Evolutionary conservation across 306 rosid species (phyloP).

Genomic region (Cucurbita ficifolia): DNA sequence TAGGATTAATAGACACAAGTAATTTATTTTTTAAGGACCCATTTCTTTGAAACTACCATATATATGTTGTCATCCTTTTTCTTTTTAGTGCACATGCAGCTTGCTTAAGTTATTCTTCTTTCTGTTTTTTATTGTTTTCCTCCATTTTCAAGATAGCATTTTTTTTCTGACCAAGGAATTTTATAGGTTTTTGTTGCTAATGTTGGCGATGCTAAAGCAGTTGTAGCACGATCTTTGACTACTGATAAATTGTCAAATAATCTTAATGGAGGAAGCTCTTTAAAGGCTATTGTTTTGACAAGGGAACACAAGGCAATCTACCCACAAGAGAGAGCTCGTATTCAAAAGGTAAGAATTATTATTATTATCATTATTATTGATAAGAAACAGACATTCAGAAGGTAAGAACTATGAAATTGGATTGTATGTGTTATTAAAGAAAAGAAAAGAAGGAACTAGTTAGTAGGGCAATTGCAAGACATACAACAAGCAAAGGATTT

Average conservation of each 20-base stretch:
- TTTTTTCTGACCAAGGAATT: not conserved
- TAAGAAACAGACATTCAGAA: slow-evolving; percentile 33
- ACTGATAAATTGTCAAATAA: slow-evolving; percentile 27
- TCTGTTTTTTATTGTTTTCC: not conserved
- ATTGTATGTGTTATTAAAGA: not conserved
- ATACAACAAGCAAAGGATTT: not conserved
- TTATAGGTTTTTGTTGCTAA: slow-evolving; percentile 69
- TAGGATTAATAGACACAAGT: not conserved
- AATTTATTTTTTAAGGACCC: not conserved
- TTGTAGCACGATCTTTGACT: slow-evolving; percentile 55
- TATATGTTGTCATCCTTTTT: not conserved
- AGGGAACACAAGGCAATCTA: slow-evolving; percentile 87
- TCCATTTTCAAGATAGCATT: not conserved
- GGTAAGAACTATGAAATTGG: slow-evolving; percentile 25
- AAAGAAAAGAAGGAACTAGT: not conserved
- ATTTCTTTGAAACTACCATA: not conserved
- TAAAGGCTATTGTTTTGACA: slow-evolving; percentile 80
- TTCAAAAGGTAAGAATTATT: slow-evolving; percentile 54
- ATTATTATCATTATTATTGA: too few relatives aligned
- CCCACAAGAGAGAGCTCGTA: slow-evolving; percentile 76
- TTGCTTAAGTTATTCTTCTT: not conserved
- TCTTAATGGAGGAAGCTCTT: slow-evolving; percentile 24
- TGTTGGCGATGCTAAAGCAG: slow-evolving; percentile 85
- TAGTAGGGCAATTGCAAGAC: not conserved
- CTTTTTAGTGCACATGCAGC: not conserved